A percentile compares a stretch with the other conserved stretches of the same genome.
phyloP scores from a whole-genome alignment of 108 stramenopile genomes.

The Seminavis robusta region DNA sequence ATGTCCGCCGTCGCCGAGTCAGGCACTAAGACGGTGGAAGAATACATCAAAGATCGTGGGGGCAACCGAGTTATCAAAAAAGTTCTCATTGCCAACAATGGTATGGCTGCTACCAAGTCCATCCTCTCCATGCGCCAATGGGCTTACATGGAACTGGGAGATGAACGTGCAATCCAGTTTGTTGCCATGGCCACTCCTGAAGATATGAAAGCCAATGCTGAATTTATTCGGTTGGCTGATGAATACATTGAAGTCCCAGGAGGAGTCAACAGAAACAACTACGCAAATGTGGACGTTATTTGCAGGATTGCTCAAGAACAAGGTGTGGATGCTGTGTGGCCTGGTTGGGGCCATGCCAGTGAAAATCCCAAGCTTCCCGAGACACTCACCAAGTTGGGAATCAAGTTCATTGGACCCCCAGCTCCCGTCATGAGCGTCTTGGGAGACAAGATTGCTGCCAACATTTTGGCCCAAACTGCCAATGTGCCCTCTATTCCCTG shows the following conservation, averaged over 20 bases:
- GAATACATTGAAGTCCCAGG: constrained; percentile 91
- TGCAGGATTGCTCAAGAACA: constrained; percentile 73
- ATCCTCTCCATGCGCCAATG: constrained; percentile 98
- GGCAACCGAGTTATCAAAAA: constrained; percentile 85
- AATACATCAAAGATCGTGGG: constrained; percentile 87
- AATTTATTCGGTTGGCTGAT: constrained; percentile 95
- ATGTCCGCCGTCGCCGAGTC: too few relatives aligned
- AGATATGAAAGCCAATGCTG: constrained; percentile 96
- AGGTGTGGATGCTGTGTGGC: constrained; percentile 94
- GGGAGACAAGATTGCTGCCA: constrained; percentile 95
- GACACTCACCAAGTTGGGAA: constrained; percentile 60
- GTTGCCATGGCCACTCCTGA: constrained; percentile 99
- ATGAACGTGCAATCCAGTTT: constrained; percentile 93
- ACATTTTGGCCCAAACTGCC: constrained; percentile 94
- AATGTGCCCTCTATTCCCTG: constrained; percentile 96
- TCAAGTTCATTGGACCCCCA: constrained; percentile 94
- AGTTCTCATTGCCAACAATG: constrained; percentile 95
- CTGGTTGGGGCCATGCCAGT: constrained; percentile 94
- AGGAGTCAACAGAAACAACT: constrained; percentile 90
- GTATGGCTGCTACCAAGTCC: constrained; percentile 97
- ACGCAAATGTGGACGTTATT: constrained; percentile 93
- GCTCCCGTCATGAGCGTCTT: constrained; percentile 92
- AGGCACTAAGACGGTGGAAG: constrained; percentile 58
- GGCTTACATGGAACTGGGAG: constrained; percentile 97
- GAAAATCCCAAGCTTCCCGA: constrained; percentile 90